Base-by-base conservation (phyloP, 1,284 basidiomycete species). In the Naganishia cerealis region DNA sequence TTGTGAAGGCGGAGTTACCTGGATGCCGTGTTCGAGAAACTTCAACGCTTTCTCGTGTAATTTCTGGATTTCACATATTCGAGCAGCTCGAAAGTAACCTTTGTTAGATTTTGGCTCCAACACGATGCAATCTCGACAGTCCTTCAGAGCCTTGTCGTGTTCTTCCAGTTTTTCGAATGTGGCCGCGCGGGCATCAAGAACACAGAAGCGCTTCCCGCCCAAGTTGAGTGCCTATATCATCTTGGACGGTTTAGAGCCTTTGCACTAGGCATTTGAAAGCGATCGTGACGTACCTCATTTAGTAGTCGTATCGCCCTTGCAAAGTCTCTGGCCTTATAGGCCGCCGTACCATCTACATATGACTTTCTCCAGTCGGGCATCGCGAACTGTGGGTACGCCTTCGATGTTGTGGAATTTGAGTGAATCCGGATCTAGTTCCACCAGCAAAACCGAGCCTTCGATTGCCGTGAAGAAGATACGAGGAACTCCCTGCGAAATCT, bases 101-200 rank as follows among this genome's bases (percentile, higher is more conserved):
- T 59, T 59, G 42, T 59, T 59, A 3, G 57, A 59, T 46, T 59
- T 59, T 33, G 57, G 57, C 16, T 59, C 42, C 42, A 59, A n/a
- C 7, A 59, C 42, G 29, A 59, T 59, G 26, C 57, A 59, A 43
- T 59, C 57, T 46, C 43, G 21, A 29, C 57, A 59, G 18, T 59
- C 57, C 24, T 36, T 59, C 57, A 59, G 36, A 21, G 57, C 57
- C 36, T 59, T 59, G 26, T 59, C 57, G 57, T 59, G 29, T 18
- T 59, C 57, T 10, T 39, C 42, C 5, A 48, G 57, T 33, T 59
- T 59, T 36, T 59, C 57, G 16, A 46, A 59, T 18, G 29, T 26
- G 3, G 57, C 43, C 8, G 57, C 40, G 10, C 57, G 57, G 2
- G 57, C 57, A 15, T 48, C 57, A 29, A 59, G 10, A 13, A 59